Evolutionary conservation across 2,329 filamentous ascomycete species (phyloP).

Genomic region (Teratosphaeria destructans): DNA sequence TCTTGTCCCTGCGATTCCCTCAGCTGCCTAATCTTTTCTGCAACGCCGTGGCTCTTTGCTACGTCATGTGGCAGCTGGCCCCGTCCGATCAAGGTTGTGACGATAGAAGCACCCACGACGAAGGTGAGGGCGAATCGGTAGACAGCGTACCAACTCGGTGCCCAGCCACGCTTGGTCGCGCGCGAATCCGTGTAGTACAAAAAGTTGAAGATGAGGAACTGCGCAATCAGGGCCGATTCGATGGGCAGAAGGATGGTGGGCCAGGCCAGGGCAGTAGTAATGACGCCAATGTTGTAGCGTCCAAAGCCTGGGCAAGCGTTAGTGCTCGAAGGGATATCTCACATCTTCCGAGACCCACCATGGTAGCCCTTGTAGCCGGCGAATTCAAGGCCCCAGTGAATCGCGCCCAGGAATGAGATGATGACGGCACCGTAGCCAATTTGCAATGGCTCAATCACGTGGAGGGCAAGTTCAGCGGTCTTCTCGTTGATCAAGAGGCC

Average conservation of each 20-base stretch:
- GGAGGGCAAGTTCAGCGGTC: conserved; percentile 60
- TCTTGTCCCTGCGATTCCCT: conserved; percentile 26
- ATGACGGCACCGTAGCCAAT: conserved; percentile 87
- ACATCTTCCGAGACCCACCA: conserved; percentile 31
- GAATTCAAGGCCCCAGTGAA: conserved; percentile 90
- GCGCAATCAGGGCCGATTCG: conserved; percentile 73
- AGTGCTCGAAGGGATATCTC: neutral
- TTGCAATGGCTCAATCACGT: conserved; percentile 74
- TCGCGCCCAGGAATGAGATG: conserved; percentile 84
- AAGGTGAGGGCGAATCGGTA: conserved; percentile 92
- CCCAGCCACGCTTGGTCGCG: conserved; percentile 64
- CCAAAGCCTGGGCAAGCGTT: conserved; percentile 37
- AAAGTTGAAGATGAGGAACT: conserved; percentile 75
- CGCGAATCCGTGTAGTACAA: conserved; percentile 77
- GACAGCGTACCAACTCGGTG: conserved; percentile 72
- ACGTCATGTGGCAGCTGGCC: conserved; percentile 60
- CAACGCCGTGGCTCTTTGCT: conserved; percentile 32
- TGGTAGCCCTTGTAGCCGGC: conserved; percentile 56
- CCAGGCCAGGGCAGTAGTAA: conserved; percentile 75
- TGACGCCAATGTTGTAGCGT: conserved; percentile 73
- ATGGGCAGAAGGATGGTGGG: conserved; percentile 75
- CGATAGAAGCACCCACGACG: conserved; percentile 72
- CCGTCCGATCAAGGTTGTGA: conserved; percentile 69
- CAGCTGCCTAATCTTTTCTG: conserved; percentile 41
- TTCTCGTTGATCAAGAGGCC: conserved; percentile 58